These are phyloP conservation scores for Mycocentrospora acerina DNA, from an alignment of 2,329 filamentous ascomycete species.

Conservation along the genomic window DNA sequence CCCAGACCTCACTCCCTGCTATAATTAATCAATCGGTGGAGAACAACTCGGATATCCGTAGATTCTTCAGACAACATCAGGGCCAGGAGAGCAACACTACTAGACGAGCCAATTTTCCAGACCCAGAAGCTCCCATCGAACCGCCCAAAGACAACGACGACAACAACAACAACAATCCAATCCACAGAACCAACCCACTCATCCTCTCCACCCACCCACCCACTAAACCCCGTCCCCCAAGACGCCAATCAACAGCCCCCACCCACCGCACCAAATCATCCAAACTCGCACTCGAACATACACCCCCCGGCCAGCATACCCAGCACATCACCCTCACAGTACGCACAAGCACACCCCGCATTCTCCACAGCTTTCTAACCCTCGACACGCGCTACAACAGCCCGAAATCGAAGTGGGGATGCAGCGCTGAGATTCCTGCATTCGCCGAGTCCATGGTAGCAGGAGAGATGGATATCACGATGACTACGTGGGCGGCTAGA, in stretches of 20 bases:
- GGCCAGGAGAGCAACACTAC: neutral
- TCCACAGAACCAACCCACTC: neutral
- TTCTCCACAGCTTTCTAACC: constrained; percentile 12
- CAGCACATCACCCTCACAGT: constrained; percentile 22
- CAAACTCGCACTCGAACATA: constrained; percentile 42
- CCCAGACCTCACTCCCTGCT: neutral
- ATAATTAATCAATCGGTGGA: constrained; percentile 5
- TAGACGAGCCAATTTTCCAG: neutral
- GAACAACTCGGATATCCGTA: constrained; percentile 28
- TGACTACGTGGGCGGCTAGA: constrained; percentile 16
- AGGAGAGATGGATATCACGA: no score
- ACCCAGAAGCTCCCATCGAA: neutral
- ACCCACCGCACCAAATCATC: constrained; percentile 39
- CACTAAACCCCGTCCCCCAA: neutral
- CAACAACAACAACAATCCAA: constrained; percentile 6
- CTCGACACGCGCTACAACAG: constrained; percentile 23
- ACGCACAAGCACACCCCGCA: neutral
- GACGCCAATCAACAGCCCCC: constrained; percentile 8
- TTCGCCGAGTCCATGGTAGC: no score
- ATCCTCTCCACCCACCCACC: neutral
- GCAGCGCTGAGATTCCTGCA: no score
- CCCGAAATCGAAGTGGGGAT: constrained; percentile 23
- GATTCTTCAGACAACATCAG: constrained; percentile 17
- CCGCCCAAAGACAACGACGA: constrained; percentile 1
- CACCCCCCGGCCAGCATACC: constrained; percentile 28